phyloP scores from a whole-genome alignment of 441 rosid species.

The Gossypium trilobum region DNA sequence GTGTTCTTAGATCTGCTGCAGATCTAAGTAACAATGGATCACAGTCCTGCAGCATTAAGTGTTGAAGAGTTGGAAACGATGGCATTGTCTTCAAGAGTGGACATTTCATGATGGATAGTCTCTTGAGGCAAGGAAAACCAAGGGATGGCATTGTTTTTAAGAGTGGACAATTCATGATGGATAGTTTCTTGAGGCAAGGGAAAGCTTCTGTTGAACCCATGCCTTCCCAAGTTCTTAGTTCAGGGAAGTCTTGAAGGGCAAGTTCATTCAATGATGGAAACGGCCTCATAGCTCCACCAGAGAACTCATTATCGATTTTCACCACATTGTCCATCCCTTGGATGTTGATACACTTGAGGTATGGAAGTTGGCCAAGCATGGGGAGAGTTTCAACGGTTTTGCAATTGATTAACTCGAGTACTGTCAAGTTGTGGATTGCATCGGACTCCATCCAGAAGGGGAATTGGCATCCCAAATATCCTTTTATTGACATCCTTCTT shows the following conservation, averaged over 20 bases:
- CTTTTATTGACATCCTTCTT: slow-evolving; percentile 13
- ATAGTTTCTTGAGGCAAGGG: neutral
- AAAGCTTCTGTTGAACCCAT: neutral
- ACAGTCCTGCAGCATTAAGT: slow-evolving; percentile 16
- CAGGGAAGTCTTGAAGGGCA: slow-evolving; percentile 14
- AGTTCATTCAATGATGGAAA: slow-evolving; percentile 23
- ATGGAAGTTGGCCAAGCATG: slow-evolving; percentile 17
- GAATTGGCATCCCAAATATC: slow-evolving; percentile 2
- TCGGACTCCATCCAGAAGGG: slow-evolving; percentile 6
- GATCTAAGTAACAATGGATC: slow-evolving; percentile 3
- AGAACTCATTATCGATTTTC: slow-evolving; percentile 11
- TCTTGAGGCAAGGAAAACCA: neutral
- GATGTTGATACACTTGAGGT: slow-evolving; percentile 13
- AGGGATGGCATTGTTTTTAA: slow-evolving; percentile 16
- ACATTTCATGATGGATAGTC: slow-evolving; percentile 17
- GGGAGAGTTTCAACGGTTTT: slow-evolving; percentile 14
- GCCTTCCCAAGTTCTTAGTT: slow-evolving; percentile 19
- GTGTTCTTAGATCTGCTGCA: slow-evolving; percentile 11
- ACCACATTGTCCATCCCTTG: slow-evolving; percentile 18
- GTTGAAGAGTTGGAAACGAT: slow-evolving; percentile 17
- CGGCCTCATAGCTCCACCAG: slow-evolving; percentile 4
- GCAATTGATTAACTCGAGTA: slow-evolving; percentile 10
- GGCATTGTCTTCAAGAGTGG: slow-evolving; percentile 16
- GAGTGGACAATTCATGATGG: slow-evolving; percentile 14
- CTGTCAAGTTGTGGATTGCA: slow-evolving; percentile 11